Conservation (phyloP, 2,329 filamentous ascomycete species). For the Fusarium gaditjirri region DNA sequence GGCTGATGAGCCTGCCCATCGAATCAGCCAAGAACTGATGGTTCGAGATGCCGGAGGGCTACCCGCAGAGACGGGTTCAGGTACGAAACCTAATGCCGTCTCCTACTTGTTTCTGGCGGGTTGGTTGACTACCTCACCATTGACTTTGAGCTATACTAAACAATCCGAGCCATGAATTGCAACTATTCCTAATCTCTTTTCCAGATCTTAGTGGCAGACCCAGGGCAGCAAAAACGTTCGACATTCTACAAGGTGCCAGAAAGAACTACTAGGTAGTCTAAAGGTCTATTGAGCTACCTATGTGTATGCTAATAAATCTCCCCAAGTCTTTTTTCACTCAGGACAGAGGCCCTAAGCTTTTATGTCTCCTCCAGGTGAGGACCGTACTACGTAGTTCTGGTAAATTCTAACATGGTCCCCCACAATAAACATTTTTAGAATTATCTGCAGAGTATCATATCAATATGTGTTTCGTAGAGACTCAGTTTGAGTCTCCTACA, state of each 20-base stretch:
- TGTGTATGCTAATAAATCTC: neutral
- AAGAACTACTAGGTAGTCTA: neutral
- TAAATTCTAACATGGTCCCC: neutral
- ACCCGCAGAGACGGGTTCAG: neutral
- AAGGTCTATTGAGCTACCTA: neutral
- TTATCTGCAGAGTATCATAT: too few relatives aligned
- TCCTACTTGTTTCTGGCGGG: neutral
- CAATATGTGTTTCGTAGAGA: neutral
- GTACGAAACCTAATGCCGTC: neutral
- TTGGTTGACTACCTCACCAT: neutral
- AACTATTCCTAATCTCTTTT: neutral
- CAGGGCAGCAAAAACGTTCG: neutral
- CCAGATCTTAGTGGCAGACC: neutral
- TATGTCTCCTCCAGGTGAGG: neutral
- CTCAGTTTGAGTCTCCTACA: neutral
- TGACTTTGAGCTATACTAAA: neutral
- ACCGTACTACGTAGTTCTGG: neutral
- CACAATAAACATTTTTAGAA: slow-evolving; percentile 5
- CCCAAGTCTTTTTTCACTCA: neutral
- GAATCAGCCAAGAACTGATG: neutral
- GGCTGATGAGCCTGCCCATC: neutral
- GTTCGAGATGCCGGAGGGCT: neutral
- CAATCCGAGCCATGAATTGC: neutral
- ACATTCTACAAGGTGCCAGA: neutral
- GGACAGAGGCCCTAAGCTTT: neutral